These are phyloP conservation scores for Dactylellina sp. DNA, from an alignment of 2,329 filamentous ascomycete genomes.

Conservation along the genomic window DNA sequence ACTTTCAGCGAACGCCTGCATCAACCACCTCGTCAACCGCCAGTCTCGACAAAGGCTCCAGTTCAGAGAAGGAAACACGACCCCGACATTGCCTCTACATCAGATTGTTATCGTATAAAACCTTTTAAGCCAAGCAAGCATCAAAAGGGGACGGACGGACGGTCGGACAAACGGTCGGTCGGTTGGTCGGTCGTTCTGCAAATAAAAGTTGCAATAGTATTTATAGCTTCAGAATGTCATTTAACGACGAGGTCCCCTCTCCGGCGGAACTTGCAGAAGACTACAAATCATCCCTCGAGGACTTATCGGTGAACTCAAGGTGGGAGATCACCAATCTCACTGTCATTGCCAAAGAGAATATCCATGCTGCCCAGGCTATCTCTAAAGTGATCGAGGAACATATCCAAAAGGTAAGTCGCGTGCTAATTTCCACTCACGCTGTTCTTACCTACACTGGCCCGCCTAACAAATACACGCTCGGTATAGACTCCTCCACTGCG, in stretches of 20 bases:
- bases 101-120: no score
- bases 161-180: no score
- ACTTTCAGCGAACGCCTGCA: background rate
- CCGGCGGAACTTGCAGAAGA: constrained; percentile 91
- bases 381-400: constrained; percentile 90
- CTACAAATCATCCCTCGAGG: constrained; percentile 91
- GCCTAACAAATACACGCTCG: constrained; percentile 64
- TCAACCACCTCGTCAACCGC: background rate
- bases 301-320: constrained; percentile 88
- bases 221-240: constrained; percentile 36
- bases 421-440: background rate
- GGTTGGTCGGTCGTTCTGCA: no score
- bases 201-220: background rate
- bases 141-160: no score
- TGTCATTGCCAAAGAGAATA: constrained; percentile 96
- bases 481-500: constrained; percentile 83
- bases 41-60: background rate
- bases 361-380: constrained; percentile 92
- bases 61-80: no score
- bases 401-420: constrained; percentile 85
- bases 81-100: no score
- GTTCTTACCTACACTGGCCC: background rate
- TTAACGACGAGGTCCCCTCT: constrained; percentile 61
- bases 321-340: constrained; percentile 98
- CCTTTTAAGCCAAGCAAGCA: no score